Percentiles rank a stretch among this genome's conserved stretches.
These are phyloP conservation scores for Populus simonii DNA, from an alignment of 345 rosid genomes.

Conservation along the genomic window DNA sequence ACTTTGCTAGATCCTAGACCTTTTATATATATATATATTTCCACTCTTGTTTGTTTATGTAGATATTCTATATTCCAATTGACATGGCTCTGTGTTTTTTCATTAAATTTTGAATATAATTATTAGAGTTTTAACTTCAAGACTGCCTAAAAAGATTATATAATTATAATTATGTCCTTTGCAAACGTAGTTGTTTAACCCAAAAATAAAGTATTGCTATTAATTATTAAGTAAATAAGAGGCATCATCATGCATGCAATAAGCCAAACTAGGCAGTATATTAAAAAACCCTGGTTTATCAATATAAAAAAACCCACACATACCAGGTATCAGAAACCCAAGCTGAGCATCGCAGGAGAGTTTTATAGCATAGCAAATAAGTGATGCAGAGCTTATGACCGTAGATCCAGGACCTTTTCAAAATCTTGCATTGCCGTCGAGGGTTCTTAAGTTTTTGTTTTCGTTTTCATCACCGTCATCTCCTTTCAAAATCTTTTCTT, in stretches of 20 bases:
- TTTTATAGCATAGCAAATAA: neutral
- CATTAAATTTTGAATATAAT: neutral
- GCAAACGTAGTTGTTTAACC: no score
- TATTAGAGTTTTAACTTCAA: no score
- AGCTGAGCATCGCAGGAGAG: neutral
- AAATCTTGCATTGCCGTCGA: slow-evolving; percentile 69
- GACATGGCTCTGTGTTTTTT: no score
- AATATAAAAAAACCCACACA: no score
- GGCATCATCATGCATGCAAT: no score
- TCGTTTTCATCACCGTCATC: neutral
- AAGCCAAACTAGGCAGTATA: no score
- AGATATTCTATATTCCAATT: no score
- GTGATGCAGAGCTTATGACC: slow-evolving; percentile 58
- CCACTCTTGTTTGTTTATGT: neutral
- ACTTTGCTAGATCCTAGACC: neutral
- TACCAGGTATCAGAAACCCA: neutral
- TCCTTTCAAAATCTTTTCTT: neutral
- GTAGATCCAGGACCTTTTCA: slow-evolving; percentile 77
- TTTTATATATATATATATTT: neutral
- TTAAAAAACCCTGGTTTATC: no score
- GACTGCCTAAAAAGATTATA: no score
- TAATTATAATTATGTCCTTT: no score
- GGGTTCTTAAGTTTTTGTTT: slow-evolving; percentile 37
- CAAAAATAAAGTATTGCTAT: no score
- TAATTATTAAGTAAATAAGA: no score